Percentiles rank a stretch among this genome's conserved stretches.
Evolutionary conservation across 306 rosid genomes (phyloP).

Genomic region (Cucumis melo): DNA sequence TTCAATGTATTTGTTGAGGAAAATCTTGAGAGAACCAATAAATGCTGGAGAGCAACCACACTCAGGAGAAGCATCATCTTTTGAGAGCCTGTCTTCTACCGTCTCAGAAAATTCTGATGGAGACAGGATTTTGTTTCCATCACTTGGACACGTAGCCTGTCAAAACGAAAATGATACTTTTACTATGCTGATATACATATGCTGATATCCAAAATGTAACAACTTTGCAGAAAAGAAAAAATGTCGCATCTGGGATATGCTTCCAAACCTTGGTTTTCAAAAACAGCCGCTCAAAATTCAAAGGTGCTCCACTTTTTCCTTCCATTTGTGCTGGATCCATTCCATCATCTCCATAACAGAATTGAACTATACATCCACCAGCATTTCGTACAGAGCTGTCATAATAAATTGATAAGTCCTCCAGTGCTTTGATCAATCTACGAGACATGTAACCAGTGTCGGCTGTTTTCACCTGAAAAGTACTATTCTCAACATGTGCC

Average conservation of each 20-base stretch:
- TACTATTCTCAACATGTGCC: slow-evolving; percentile 8
- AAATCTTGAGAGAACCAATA: slow-evolving; percentile 34
- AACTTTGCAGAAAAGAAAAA: background rate
- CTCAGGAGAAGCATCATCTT: slow-evolving; percentile 35
- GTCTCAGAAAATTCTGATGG: slow-evolving; percentile 40
- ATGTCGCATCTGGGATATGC: background rate
- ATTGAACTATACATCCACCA: slow-evolving; percentile 61
- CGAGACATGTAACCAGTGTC: slow-evolving; percentile 98
- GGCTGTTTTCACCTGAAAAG: slow-evolving; percentile 87
- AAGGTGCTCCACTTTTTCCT: slow-evolving; percentile 73
- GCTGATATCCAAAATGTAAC: background rate
- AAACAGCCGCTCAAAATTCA: slow-evolving; percentile 67
- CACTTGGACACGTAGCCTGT: slow-evolving; percentile 69
- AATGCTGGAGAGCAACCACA: slow-evolving; percentile 47
- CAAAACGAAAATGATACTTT: background rate
- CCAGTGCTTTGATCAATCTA: slow-evolving; percentile 71
- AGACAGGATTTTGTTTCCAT: slow-evolving; percentile 39
- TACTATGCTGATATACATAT: background rate
- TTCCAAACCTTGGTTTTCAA: slow-evolving; percentile 60
- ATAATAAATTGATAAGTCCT: slow-evolving; percentile 72
- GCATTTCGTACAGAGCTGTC: slow-evolving; percentile 82
- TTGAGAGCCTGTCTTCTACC: slow-evolving; percentile 44
- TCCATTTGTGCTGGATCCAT: slow-evolving; percentile 97
- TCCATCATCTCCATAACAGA: slow-evolving; percentile 88
- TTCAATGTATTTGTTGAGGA: slow-evolving; percentile 30